Percentiles rank a stretch among this genome's conserved stretches.
phyloP scores from a whole-genome alignment of 2,329 filamentous ascomycete species.

The Verticillium longisporum region DNA sequence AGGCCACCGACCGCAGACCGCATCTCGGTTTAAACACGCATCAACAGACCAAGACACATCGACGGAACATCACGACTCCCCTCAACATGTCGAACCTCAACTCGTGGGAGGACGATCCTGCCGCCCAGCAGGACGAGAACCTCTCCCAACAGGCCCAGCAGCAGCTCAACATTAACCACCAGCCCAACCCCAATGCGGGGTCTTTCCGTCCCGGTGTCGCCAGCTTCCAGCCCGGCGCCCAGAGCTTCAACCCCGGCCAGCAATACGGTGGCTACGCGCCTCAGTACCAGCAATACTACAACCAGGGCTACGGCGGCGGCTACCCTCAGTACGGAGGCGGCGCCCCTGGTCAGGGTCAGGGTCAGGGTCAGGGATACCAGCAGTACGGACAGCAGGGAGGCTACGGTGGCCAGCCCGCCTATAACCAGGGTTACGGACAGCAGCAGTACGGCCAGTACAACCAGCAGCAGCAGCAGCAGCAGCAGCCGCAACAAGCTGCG shows the following conservation, averaged over 20 bases:
- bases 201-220: slow-evolving; percentile 61
- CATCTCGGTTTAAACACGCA: not conserved
- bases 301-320: slow-evolving; percentile 38
- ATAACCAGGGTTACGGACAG: slow-evolving; percentile 34
- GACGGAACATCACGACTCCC: not conserved
- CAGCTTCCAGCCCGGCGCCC: slow-evolving; percentile 67
- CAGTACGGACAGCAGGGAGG: slow-evolving; percentile 41
- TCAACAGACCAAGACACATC: not conserved
- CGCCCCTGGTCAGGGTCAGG: slow-evolving; percentile 6
- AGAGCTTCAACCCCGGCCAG: slow-evolving; percentile 67
- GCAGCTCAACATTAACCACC: slow-evolving; percentile 65
- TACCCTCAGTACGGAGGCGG: slow-evolving; percentile 50
- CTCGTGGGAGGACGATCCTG: slow-evolving; percentile 88
- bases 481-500: slow-evolving; percentile 56
- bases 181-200: slow-evolving; percentile 35
- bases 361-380: slow-evolving; percentile 30
- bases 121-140: slow-evolving; percentile 70
- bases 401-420: slow-evolving; percentile 40
- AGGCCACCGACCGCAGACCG: not conserved
- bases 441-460: slow-evolving; percentile 41
- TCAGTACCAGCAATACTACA: slow-evolving; percentile 47
- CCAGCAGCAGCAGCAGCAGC: slow-evolving; percentile 33
- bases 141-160: slow-evolving; percentile 71
- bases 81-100: slow-evolving; percentile 77
- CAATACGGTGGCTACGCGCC: slow-evolving; percentile 52